Evolutionary conservation across 2,329 filamentous ascomycete genomes (phyloP).

Genomic region (Penicillium sp.): DNA sequence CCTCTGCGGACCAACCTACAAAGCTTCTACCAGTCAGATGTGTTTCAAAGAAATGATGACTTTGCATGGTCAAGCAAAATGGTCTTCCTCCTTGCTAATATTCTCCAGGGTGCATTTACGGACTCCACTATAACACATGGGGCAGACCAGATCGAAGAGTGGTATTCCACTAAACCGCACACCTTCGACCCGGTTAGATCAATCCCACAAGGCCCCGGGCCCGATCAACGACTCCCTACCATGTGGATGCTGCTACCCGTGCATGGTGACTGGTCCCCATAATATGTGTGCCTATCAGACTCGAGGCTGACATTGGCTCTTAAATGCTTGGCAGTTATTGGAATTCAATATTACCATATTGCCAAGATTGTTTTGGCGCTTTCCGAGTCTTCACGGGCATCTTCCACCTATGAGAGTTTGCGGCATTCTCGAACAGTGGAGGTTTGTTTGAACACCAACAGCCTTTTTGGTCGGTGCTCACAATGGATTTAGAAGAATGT

Average conservation of each 20-base stretch:
- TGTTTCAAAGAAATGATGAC: constrained; percentile 36
- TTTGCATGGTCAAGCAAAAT: constrained; percentile 40
- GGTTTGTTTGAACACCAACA: constrained; percentile 8
- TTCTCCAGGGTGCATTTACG: constrained; percentile 17
- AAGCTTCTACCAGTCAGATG: constrained; percentile 35
- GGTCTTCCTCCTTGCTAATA: constrained; percentile 38
- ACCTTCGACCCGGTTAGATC: constrained; percentile 31
- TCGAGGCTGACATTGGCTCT: neutral
- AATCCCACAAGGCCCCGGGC: constrained; percentile 21
- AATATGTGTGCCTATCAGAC: neutral
- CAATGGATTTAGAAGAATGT: constrained; percentile 20
- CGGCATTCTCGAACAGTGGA: constrained; percentile 25
- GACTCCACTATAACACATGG: too few species aligned
- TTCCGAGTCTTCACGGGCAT: constrained; percentile 12
- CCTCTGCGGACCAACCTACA: constrained; percentile 38
- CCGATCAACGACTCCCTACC: constrained; percentile 27
- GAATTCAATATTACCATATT: constrained; percentile 38
- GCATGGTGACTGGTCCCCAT: constrained; percentile 21
- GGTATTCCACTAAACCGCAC: constrained; percentile 23
- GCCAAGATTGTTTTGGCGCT: constrained; percentile 33
- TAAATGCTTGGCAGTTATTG: constrained; percentile 28
- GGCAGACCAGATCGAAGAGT: constrained; percentile 17
- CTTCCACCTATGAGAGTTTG: constrained; percentile 22
- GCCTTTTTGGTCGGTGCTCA: neutral
- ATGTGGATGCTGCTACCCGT: constrained; percentile 37